A percentile compares a stretch with the other conserved stretches of the same genome.
phyloP scores from a whole-genome alignment of 495 filamentous ascomycete genomes.

The Aspergillus bridgeri region DNA sequence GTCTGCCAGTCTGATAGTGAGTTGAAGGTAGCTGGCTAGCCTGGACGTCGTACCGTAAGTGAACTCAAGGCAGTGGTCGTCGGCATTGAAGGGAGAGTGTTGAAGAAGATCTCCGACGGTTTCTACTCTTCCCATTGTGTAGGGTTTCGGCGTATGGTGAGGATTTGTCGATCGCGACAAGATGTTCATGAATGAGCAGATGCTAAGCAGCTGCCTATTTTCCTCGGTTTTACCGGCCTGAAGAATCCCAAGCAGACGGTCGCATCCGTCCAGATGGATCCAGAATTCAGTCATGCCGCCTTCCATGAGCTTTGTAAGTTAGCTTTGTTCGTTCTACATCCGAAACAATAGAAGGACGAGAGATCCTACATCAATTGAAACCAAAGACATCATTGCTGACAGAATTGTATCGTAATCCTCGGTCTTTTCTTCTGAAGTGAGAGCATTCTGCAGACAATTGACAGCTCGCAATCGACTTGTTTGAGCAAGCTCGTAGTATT shows the following conservation, averaged over 20 bases:
- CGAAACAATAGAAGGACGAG: background rate
- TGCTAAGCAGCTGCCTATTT: background rate
- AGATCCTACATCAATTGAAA: slow-evolving; percentile 7
- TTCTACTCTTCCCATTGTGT: background rate
- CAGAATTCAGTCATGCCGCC: slow-evolving; percentile 13
- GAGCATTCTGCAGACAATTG: background rate
- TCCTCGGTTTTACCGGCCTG: background rate
- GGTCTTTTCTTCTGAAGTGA: background rate
- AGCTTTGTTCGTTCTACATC: background rate
- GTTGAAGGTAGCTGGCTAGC: slow-evolving; percentile 5
- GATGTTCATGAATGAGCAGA: slow-evolving; percentile 5
- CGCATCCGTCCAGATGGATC: slow-evolving; percentile 10
- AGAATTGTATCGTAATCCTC: background rate
- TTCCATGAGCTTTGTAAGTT: slow-evolving; percentile 9
- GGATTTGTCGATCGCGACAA: slow-evolving; percentile 6
- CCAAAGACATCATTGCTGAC: slow-evolving; percentile 11
- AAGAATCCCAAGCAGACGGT: background rate
- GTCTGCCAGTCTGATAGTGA: background rate
- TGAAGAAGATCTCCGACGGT: background rate
- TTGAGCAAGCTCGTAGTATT: background rate
- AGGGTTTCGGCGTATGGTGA: background rate
- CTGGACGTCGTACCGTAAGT: slow-evolving; percentile 7
- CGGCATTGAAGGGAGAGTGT: background rate
- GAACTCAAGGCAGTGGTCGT: slow-evolving; percentile 1
- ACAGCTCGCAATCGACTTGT: background rate